Percentiles rank a stretch among this genome's conserved stretches.
These are phyloP conservation scores for Pulveroboletus sp. DNA, from an alignment of 768 basidiomycete species.

Conservation along the genomic window DNA sequence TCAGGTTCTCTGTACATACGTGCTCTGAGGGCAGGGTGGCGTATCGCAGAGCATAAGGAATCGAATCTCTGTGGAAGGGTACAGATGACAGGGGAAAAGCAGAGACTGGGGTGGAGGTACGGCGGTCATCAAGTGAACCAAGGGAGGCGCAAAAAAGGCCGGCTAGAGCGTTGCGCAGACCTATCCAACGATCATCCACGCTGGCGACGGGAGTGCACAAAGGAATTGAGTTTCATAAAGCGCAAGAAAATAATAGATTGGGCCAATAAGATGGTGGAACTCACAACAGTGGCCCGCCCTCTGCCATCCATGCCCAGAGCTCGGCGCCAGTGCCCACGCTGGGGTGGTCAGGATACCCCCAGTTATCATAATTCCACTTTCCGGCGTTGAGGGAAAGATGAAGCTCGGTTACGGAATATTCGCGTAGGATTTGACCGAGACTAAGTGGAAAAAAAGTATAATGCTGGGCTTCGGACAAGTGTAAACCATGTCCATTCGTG, in stretches of 20 bases:
- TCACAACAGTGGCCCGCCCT: conserved; percentile 48
- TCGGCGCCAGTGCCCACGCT: conserved; percentile 85
- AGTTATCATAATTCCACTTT: conserved; percentile 81
- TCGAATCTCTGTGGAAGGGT: conserved; percentile 35
- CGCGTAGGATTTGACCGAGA: conserved; percentile 80
- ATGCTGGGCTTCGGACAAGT: conserved; percentile 59
- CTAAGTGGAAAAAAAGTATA: conserved; percentile 83
- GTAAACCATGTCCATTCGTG: background rate
- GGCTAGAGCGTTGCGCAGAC: conserved; percentile 82
- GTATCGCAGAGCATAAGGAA: conserved; percentile 59
- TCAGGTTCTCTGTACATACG: conserved; percentile 97
- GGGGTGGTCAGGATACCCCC: conserved; percentile 75
- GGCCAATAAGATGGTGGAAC: conserved; percentile 13
- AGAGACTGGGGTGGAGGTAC: conserved; percentile 61
- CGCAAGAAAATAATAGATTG: background rate
- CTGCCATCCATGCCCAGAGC: conserved; percentile 90
- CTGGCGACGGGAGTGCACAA: conserved; percentile 32
- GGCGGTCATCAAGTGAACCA: conserved; percentile 67
- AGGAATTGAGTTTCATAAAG: background rate
- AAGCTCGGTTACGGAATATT: conserved; percentile 82
- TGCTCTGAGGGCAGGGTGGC: conserved; percentile 76
- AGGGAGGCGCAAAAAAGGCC: conserved; percentile 95
- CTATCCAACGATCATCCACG: conserved; percentile 74
- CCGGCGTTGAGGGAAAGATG: conserved; percentile 90
- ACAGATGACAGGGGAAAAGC: conserved; percentile 63